Base-by-base conservation (phyloP, 2,329 filamentous ascomycete species). In the Xylariaceae sp. region DNA sequence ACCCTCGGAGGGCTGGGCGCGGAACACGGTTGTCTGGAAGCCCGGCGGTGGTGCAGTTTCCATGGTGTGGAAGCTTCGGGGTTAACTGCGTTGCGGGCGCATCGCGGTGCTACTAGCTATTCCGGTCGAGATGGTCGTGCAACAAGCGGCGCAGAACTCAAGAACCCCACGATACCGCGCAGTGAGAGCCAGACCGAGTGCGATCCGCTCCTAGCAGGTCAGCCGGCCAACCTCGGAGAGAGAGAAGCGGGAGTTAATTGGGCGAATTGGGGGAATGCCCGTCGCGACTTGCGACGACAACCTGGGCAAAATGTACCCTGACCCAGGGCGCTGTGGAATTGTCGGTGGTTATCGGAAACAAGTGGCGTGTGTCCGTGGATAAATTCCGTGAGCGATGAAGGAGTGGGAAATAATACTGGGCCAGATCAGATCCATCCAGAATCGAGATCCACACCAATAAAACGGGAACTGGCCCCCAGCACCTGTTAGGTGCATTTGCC, bases 11-110 rank as follows among this genome's bases (percentile, higher is more conserved):
- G 67, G 67, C 49, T 70, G 68, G 19, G 69, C 69, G 56, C 69
- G 68, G 59, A 71, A 71, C 60, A 70, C 69, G 55, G 62, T 68
- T 50, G 68, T 70, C 56, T 68, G 65, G 42, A 66, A 70, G 41
- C 59, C 60, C 21, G 56, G 60, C 51, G 65, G 62, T 58, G 62
- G 63, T 59, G 61, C 62, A 55, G 62, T 56, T 41, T 70, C 67
- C 67, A 69, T 69, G 37, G 45, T 55, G 54, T 59, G 54, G 55
- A 55, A 49, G 47, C 54, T 45, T 64, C 63, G 63, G 62, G 53
- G 60, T 61, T 64, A 65, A 60, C 40, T 36, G 56, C 40, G 51
- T 45, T 12, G 45, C 48, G 45, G 40, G 47, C 43, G 41, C 37
- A 50, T 46, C 36, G 34, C 40, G 22, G 32, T n/a, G 6, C 34